Evolutionary conservation across 257 asterid genomes (phyloP).

Genomic region (Salvia splendens): DNA sequence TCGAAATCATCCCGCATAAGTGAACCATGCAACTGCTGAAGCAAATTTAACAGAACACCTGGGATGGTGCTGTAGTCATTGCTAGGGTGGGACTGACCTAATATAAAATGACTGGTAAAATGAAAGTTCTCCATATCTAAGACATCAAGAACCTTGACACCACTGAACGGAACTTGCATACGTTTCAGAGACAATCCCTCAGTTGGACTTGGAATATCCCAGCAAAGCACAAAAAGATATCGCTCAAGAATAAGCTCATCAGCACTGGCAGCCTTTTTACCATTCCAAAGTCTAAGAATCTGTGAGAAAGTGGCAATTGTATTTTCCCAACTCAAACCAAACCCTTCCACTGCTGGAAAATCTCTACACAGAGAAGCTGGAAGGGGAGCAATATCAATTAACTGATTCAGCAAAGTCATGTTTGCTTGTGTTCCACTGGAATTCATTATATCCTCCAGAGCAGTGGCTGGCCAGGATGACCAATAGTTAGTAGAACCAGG

Average conservation of each 20-base stretch:
- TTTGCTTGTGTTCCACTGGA: conserved; percentile 47
- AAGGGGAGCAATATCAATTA: conserved; percentile 74
- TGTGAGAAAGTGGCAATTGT: conserved; percentile 50
- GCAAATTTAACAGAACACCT: conserved; percentile 54
- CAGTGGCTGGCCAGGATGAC: conserved; percentile 71
- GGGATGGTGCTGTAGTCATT: conserved; percentile 47
- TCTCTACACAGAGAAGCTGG: conserved; percentile 65
- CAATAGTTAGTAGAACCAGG: conserved; percentile 44
- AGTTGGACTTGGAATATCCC: conserved; percentile 71
- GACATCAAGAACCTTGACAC: conserved; percentile 45
- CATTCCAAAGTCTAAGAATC: conserved; percentile 76
- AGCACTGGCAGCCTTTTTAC: conserved; percentile 56
- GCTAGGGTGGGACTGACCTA: conserved; percentile 42
- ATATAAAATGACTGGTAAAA: conserved; percentile 54
- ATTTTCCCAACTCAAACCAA: conserved; percentile 64
- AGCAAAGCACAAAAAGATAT: conserved; percentile 86
- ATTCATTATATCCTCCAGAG: conserved; percentile 53
- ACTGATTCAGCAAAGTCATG: conserved; percentile 62
- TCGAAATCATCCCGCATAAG: conserved; percentile 46
- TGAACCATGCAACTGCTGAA: conserved; percentile 58
- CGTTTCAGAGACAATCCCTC: conserved; percentile 47
- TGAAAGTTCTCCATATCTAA: conserved; percentile 57
- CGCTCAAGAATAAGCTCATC: conserved; percentile 88
- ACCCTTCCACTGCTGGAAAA: conserved; percentile 43
- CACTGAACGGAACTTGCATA: conserved; percentile 42